Evolutionary conservation across 2,329 filamentous ascomycete genomes (phyloP).

Genomic region (Acarospora socialis): DNA sequence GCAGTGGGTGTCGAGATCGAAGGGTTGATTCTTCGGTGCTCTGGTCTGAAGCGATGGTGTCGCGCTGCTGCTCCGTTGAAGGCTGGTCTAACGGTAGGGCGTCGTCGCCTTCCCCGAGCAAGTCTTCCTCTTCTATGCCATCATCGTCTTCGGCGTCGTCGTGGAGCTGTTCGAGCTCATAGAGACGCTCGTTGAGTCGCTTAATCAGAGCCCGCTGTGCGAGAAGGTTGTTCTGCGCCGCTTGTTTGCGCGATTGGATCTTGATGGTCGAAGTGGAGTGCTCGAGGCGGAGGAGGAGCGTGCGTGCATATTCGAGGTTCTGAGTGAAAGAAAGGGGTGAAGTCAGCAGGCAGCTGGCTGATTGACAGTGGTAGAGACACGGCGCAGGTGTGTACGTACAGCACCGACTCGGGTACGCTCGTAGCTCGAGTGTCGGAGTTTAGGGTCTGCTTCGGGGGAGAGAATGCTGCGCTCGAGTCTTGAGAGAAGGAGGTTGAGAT

Average conservation of each 20-base stretch:
- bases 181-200: slow-evolving; percentile 48
- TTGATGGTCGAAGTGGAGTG: slow-evolving; percentile 50
- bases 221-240: slow-evolving; percentile 49
- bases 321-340: slow-evolving; percentile 20
- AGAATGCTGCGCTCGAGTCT: slow-evolving; percentile 54
- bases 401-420: slow-evolving; percentile 47
- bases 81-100: too few species aligned
- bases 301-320: slow-evolving; percentile 60
- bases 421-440: slow-evolving; percentile 47
- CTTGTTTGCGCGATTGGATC: slow-evolving; percentile 42
- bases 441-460: slow-evolving; percentile 43
- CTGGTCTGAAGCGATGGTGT: too few species aligned
- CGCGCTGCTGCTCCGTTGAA: too few species aligned
- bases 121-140: slow-evolving; percentile 30
- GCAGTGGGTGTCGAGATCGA: slow-evolving; percentile 12
- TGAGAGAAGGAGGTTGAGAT: slow-evolving; percentile 50
- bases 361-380: not conserved
- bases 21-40: too few species aligned
- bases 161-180: slow-evolving; percentile 48
- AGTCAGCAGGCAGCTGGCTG: slow-evolving; percentile 7
- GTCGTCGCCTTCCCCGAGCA: slow-evolving; percentile 12
- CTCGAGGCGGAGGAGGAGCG: slow-evolving; percentile 54
- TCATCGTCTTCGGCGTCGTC: slow-evolving; percentile 28
- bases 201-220: slow-evolving; percentile 53
- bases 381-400: slow-evolving; percentile 25